A percentile compares a stretch with the other conserved stretches of the same genome.
Conservation (phyloP, 164 flowering plant genomes). For the Sextonia rubra region DNA sequence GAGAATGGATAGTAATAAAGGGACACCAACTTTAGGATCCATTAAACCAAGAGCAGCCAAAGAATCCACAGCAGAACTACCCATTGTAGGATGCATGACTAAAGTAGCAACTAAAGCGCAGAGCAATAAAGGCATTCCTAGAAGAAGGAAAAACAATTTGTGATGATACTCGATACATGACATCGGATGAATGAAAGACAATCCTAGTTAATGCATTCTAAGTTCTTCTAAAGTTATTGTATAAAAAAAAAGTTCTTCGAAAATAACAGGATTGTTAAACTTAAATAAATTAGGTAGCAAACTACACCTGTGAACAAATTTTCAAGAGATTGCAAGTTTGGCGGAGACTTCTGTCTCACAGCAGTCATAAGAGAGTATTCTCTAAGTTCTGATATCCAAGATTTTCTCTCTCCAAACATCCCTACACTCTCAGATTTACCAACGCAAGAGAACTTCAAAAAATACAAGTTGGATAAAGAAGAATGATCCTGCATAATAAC, state of each 20-base stretch:
- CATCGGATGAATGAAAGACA: background rate
- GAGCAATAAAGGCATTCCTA: constrained; percentile 62
- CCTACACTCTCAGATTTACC: constrained; percentile 18
- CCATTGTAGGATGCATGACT: constrained; percentile 53
- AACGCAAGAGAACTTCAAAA: constrained; percentile 28
- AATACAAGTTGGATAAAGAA: constrained; percentile 30
- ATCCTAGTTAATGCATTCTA: background rate
- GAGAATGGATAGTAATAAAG: constrained; percentile 54
- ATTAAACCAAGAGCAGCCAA: constrained; percentile 49
- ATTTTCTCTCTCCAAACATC: constrained; percentile 17
- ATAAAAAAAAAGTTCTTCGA: background rate
- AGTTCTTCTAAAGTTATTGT: background rate
- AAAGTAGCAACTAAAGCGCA: constrained; percentile 47
- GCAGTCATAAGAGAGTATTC: constrained; percentile 32
- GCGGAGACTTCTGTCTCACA: constrained; percentile 40
- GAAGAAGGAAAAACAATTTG: constrained; percentile 21
- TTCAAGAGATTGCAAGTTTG: constrained; percentile 33
- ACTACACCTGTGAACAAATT: constrained; percentile 38
- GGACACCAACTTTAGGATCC: constrained; percentile 66
- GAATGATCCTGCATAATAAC: constrained; percentile 46
- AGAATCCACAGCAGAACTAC: constrained; percentile 51
- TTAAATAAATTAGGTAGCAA: background rate
- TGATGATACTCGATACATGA: background rate
- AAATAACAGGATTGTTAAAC: background rate
- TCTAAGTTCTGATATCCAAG: constrained; percentile 55